Base-by-base conservation (phyloP, 2,329 filamentous ascomycete genomes). In the Mycosphaerelloides madeirae region DNA sequence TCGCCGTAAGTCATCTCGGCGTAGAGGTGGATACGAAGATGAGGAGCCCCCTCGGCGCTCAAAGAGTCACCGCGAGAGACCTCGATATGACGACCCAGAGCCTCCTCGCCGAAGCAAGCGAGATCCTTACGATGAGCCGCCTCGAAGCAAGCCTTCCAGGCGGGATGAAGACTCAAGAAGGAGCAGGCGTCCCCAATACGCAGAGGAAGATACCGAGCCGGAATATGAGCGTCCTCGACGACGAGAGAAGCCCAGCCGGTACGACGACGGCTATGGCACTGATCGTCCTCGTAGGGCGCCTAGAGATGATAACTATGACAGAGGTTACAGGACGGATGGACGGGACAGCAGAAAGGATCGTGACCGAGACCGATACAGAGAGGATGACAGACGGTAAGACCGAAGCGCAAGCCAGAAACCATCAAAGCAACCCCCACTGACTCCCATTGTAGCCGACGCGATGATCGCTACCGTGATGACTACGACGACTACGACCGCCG, bases 231-330 rank as follows among this genome's bases (percentile, higher is more conserved):
- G 38, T 18, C 47, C 49, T 31, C 50, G 46, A 18, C 43, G 53
- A 15, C 47, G 49, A 19, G 51, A 50, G 39, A 54, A 43, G 33
- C 41, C 44, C 20, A 46, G 49, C 20, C 48, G 43, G 16, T 48
- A 59, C 16, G 55, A 59, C 19, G 56, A 59, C 22, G 59, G 59
- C n/a, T 62, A 62, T 40, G 55, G 55, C 14, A 54, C 57, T 16
- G 59, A 62, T 22, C 47, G 52, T 19, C 57, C 57, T 3, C 49
- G 44, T n/a, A 54, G 58, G 20, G 36, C 50, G 7, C 41, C 46
- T 6, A 29, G 55, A 29, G 56, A 59, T 20, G 58, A 59, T 18
- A 36, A 54, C 15, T 46, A 53, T 19, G 29, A 32, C 33, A 20
- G 38, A 20, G 58, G 58, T 22, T 60, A 61, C 34, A 38, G 55